Evolutionary conservation across 441 rosid species (phyloP).

Genomic region (Corymbia calophylla): DNA sequence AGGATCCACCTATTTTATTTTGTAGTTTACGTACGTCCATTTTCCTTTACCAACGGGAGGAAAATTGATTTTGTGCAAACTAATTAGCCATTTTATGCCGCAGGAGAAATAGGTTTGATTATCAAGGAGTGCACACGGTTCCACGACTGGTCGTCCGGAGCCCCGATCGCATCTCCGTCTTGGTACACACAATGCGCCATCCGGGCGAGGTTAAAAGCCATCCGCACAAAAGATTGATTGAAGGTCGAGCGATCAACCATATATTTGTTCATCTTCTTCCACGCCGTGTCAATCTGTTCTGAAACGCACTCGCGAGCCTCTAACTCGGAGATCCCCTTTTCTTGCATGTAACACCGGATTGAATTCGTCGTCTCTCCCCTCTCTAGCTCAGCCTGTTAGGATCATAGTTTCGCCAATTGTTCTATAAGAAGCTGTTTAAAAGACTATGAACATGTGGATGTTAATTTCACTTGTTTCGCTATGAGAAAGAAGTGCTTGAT

Average conservation of each 20-base stretch:
- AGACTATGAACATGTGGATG: not conserved
- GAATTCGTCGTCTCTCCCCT: conserved; percentile 24
- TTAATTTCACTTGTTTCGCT: not conserved
- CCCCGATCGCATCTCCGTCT: conserved; percentile 25
- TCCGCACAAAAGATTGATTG: not conserved
- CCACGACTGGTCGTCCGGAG: conserved; percentile 12
- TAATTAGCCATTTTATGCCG: not conserved
- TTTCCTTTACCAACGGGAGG: not conserved
- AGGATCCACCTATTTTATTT: not conserved
- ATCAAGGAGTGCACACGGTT: conserved; percentile 12
- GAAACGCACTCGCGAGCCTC: conserved; percentile 12
- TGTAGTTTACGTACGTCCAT: not conserved
- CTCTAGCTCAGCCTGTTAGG: conserved; percentile 21
- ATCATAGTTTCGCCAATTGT: not conserved
- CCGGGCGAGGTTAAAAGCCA: conserved; percentile 22
- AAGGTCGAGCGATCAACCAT: not conserved
- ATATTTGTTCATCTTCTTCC: conserved; percentile 25
- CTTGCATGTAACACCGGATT: conserved; percentile 23
- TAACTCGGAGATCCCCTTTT: conserved; percentile 17
- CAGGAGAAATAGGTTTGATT: conserved; percentile 7
- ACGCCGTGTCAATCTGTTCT: conserved; percentile 10
- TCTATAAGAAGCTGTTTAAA: not conserved
- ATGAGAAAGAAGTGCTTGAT: not conserved
- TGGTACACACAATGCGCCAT: conserved; percentile 20
- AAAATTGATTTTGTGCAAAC: not conserved